phyloP scores from a whole-genome alignment of 768 basidiomycete species.

The Tylopilus vinaceipallidus region DNA sequence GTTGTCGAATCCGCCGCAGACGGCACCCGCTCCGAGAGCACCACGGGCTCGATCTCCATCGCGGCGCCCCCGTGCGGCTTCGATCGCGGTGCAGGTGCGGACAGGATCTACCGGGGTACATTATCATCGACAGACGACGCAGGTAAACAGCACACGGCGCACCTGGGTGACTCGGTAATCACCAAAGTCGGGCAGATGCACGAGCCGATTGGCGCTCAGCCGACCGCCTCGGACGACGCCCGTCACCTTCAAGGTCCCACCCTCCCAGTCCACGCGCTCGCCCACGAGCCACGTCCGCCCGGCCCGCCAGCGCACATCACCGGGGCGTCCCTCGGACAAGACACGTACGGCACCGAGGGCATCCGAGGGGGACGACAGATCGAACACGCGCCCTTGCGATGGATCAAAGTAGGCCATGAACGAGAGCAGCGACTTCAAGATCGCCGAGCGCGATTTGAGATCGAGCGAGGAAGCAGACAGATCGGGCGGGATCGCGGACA shows the following conservation, averaged over 20 bases:
- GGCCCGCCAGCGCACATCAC: no score
- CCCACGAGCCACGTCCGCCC: slow-evolving; percentile 38
- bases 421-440: slow-evolving; percentile 63
- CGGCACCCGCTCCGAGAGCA: slow-evolving; percentile 60
- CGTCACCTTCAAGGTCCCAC: slow-evolving; percentile 69
- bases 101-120: slow-evolving; percentile 55
- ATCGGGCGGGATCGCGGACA: slow-evolving; percentile 48
- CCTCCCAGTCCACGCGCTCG: slow-evolving; percentile 60
- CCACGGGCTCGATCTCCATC: slow-evolving; percentile 69
- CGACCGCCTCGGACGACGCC: slow-evolving; percentile 79
- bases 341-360: no score
- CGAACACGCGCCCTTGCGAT: no score
- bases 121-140: neutral
- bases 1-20: slow-evolving; percentile 80
- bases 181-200: slow-evolving; percentile 85
- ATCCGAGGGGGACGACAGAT: no score
- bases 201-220: slow-evolving; percentile 77
- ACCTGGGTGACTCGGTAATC: slow-evolving; percentile 87
- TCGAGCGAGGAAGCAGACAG: slow-evolving; percentile 45
- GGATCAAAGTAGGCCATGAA: no score
- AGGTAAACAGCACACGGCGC: slow-evolving; percentile 21
- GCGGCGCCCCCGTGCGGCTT: slow-evolving; percentile 36
- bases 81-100: slow-evolving; percentile 46
- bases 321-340: no score
- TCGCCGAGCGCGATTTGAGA: slow-evolving; percentile 58